These are phyloP conservation scores for Colletotrichum sp. DNA, from an alignment of 2,329 filamentous ascomycete genomes.

Conservation along the genomic window DNA sequence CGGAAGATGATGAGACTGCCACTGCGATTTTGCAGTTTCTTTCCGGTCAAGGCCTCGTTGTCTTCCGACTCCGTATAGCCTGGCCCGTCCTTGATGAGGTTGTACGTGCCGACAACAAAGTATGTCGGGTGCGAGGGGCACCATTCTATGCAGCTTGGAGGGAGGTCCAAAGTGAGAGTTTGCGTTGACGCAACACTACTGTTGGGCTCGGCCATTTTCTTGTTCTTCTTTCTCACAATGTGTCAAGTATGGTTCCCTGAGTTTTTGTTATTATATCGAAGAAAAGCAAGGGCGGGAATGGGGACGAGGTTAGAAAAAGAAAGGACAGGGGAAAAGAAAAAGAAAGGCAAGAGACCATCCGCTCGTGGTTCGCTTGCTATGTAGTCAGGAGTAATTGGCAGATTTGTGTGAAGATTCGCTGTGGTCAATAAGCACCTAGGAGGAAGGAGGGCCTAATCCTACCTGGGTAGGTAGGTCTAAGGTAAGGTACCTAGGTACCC, in stretches of 20 bases:
- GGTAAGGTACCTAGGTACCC: not conserved
- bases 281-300: not conserved
- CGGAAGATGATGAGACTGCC: constrained; percentile 76
- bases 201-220: not conserved
- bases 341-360: not conserved
- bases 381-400: not conserved
- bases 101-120: constrained; percentile 86
- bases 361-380: not conserved
- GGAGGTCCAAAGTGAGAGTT: constrained; percentile 65
- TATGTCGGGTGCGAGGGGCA: constrained; percentile 65
- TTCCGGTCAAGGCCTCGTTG: constrained; percentile 17
- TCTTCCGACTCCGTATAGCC: not conserved
- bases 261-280: not conserved
- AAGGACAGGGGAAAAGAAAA: not conserved
- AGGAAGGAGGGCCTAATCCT: not conserved
- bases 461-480: not conserved
- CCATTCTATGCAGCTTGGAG: constrained; percentile 81
- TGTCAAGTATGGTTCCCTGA: not conserved
- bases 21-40: constrained; percentile 66
- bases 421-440: not conserved
- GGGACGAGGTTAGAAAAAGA: not conserved
- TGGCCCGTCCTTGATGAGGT: constrained; percentile 61
- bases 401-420: not conserved
- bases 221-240: not conserved
- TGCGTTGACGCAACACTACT: constrained; percentile 44